Evolutionary conservation across 441 rosid species (phyloP).

Genomic region (Rhodomyrtus psidioides): DNA sequence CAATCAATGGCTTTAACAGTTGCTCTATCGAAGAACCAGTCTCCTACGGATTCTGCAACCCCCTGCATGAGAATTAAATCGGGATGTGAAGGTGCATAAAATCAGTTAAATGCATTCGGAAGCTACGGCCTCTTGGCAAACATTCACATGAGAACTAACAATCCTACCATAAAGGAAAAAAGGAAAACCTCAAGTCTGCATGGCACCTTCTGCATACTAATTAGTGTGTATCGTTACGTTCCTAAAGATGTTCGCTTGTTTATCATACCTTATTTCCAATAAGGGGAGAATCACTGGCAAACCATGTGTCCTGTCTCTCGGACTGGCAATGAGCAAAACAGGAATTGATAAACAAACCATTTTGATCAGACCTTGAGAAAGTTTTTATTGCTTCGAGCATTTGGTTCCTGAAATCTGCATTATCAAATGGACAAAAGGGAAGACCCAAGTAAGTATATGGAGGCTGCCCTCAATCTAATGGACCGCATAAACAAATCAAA

Average conservation of each 20-base stretch:
- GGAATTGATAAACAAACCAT: constrained; percentile 11
- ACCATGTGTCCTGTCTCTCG: constrained; percentile 13
- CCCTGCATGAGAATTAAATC: constrained; percentile 1
- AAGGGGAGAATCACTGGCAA: constrained; percentile 15
- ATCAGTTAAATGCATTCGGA: not conserved
- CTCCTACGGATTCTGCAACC: constrained; percentile 10
- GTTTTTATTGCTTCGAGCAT: not conserved
- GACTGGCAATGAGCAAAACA: constrained; percentile 13
- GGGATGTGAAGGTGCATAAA: not conserved
- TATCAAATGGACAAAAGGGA: not conserved
- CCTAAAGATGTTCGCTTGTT: not conserved
- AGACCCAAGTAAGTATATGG: not conserved
- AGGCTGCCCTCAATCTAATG: not conserved
- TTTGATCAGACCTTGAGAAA: not conserved
- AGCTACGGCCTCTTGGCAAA: not conserved
- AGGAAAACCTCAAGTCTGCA: not conserved
- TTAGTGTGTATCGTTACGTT: not conserved
- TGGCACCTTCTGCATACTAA: not conserved
- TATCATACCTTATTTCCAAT: constrained; percentile 1
- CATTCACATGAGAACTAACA: not conserved
- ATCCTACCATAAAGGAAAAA: not conserved
- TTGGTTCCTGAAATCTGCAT: constrained; percentile 8
- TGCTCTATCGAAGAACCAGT: constrained; percentile 35
- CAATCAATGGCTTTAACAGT: constrained; percentile 38
- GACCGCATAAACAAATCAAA: not conserved